Conservation (phyloP, 2,329 filamentous ascomycete species). For the Verticillium zaregamsianum region DNA sequence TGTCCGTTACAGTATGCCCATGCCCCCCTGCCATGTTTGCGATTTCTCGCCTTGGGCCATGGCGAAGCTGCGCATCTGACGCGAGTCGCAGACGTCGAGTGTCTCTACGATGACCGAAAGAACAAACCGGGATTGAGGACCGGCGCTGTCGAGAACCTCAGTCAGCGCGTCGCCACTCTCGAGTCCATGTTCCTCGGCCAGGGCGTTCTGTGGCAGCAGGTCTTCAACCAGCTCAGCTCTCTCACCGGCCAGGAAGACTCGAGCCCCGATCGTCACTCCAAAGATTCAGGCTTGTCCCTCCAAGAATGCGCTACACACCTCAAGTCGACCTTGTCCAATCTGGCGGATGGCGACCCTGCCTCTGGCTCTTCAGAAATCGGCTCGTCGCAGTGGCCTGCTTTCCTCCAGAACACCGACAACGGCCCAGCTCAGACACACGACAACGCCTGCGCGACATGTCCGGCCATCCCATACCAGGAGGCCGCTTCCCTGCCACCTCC, state of each 20-base stretch:
- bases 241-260: background rate
- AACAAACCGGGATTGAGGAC: constrained; percentile 27
- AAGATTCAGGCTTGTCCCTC: constrained; percentile 7
- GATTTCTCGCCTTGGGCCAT: constrained; percentile 1
- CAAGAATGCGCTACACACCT: constrained; percentile 16
- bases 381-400: background rate
- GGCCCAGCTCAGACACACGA: background rate
- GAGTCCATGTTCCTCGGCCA: constrained; percentile 35
- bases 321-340: constrained; percentile 12
- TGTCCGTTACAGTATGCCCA: constrained; percentile 18
- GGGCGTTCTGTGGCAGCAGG: constrained; percentile 28
- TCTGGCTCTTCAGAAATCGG: background rate
- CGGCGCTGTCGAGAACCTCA: constrained; percentile 29
- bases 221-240: constrained; percentile 16
- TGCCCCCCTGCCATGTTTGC: constrained; percentile 3
- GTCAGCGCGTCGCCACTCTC: constrained; percentile 22
- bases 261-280: background rate
- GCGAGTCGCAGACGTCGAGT: constrained; percentile 17
- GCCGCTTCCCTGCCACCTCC: constrained; percentile 16
- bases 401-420: background rate
- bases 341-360: constrained; percentile 7
- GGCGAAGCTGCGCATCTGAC: background rate
- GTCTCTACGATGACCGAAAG: constrained; percentile 27
- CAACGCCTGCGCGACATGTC: background rate
- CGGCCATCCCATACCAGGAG: background rate